Evolutionary conservation across 1,284 basidiomycete genomes (phyloP).

Genomic region (Apiotrichum brassicae): DNA sequence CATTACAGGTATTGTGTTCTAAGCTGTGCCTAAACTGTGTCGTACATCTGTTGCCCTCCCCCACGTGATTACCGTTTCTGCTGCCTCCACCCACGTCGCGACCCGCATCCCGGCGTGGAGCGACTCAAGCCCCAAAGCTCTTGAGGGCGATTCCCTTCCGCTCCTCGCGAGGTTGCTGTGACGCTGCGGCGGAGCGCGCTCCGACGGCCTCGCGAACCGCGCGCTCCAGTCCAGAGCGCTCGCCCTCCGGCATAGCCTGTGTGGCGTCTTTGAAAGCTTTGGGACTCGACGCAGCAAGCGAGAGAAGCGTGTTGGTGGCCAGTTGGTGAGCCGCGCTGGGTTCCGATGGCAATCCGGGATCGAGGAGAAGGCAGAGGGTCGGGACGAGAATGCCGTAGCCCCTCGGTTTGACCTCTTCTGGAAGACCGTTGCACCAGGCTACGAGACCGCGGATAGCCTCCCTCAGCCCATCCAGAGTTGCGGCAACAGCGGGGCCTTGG

Average conservation of each 20-base stretch:
- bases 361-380: constrained; percentile 67
- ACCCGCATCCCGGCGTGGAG: no score
- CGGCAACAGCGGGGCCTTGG: constrained; percentile 14
- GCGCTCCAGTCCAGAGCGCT: constrained; percentile 64
- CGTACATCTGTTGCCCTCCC: no score
- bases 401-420: constrained; percentile 59
- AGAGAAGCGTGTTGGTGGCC: constrained; percentile 66
- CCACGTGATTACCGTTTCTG: no score
- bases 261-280: constrained; percentile 81
- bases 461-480: constrained; percentile 52
- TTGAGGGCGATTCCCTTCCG: constrained; percentile 40
- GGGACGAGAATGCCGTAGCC: constrained; percentile 73
- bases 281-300: constrained; percentile 68
- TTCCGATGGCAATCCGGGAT: constrained; percentile 50
- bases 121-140: constrained; percentile 40
- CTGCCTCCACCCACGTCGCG: no score
- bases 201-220: constrained; percentile 71
- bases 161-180: constrained; percentile 10
- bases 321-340: constrained; percentile 56
- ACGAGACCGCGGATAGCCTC: constrained; percentile 78
- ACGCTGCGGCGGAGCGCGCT: constrained; percentile 33
- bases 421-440: constrained; percentile 56
- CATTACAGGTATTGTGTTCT: no score
- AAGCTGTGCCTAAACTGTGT: no score
- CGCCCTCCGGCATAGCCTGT: constrained; percentile 57